Conservation (phyloP, 2,329 filamentous ascomycete species). For the Neofusicoccum sp. region DNA sequence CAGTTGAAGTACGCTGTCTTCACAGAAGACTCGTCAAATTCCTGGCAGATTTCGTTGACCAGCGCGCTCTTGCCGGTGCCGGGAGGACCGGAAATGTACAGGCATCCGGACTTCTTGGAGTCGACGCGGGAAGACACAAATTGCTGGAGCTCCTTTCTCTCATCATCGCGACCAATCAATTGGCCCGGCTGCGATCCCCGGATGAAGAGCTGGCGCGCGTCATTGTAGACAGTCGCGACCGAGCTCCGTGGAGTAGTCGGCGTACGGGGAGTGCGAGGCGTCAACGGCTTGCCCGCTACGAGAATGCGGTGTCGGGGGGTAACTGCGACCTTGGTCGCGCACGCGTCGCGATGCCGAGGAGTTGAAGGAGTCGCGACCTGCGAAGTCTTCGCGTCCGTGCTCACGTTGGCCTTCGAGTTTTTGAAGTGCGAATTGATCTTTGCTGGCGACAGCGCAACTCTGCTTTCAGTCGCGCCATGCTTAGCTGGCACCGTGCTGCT, state of each 20-base stretch:
- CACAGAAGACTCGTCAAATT: conserved; percentile 54
- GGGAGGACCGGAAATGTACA: conserved; percentile 93
- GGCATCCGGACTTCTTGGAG: conserved; percentile 67
- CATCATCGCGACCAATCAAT: conserved; percentile 73
- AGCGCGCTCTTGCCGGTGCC: conserved; percentile 97
- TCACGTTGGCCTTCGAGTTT: conserved; percentile 45
- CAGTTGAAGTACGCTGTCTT: conserved; percentile 86
- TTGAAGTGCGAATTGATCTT: conserved; percentile 48
- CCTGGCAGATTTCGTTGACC: conserved; percentile 72
- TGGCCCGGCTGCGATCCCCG: conserved; percentile 72
- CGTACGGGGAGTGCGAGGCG: conserved; percentile 75
- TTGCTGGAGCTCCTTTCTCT: conserved; percentile 61
- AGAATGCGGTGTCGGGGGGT: conserved; percentile 85
- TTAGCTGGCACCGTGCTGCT: conserved; percentile 48
- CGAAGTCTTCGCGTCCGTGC: conserved; percentile 45
- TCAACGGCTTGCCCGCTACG: conserved; percentile 70
- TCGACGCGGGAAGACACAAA: conserved; percentile 68
- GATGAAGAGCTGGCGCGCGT: conserved; percentile 82
- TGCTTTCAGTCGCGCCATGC: conserved; percentile 40
- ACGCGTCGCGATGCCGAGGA: conserved; percentile 74
- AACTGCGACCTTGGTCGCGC: conserved; percentile 65
- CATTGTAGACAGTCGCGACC: conserved; percentile 76
- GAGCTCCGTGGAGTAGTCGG: conserved; percentile 65
- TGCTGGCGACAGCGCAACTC: conserved; percentile 44
- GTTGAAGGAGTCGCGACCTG: conserved; percentile 59